A percentile compares a stretch with the other conserved stretches of the same genome.
phyloP scores from a whole-genome alignment of 768 basidiomycete species.

The Leccinum ochraceum region DNA sequence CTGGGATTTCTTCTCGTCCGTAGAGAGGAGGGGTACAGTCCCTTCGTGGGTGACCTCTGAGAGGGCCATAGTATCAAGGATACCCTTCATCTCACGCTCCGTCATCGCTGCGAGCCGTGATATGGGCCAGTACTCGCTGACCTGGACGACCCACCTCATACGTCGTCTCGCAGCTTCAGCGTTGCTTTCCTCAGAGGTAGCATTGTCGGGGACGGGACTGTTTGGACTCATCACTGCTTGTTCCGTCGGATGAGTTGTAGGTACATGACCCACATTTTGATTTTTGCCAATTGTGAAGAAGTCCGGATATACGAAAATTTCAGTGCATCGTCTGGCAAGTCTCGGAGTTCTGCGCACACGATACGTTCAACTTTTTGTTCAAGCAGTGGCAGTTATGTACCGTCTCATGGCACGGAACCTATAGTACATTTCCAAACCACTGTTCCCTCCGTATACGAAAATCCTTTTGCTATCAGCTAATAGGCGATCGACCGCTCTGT shows the following conservation, averaged over 20 bases:
- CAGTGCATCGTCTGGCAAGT: no score
- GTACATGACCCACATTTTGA: no score
- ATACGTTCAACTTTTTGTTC: no score
- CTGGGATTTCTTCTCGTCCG: conserved; percentile 38
- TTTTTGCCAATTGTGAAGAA: no score
- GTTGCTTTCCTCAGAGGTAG: conserved; percentile 35
- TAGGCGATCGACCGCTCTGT: conserved; percentile 2
- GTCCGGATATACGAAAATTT: no score
- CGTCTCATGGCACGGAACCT: no score
- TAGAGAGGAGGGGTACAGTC: conserved; percentile 19
- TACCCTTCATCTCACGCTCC: conserved; percentile 62
- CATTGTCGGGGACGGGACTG: conserved; percentile 51
- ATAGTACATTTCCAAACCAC: no score
- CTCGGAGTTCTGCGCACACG: no score
- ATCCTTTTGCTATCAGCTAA: background rate
- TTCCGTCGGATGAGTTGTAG: no score
- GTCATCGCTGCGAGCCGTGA: conserved; percentile 71
- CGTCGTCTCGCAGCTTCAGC: conserved; percentile 57
- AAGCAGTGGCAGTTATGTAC: no score
- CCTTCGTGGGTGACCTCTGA: conserved; percentile 16
- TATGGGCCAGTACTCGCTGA: conserved; percentile 96
- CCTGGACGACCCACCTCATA: conserved; percentile 93
- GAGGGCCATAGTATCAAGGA: conserved; percentile 62
- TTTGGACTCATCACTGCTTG: conserved; percentile 59
- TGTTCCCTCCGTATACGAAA: no score